Base-by-base conservation (phyloP, 768 basidiomycete genomes). In the Boletus sensibilis region DNA sequence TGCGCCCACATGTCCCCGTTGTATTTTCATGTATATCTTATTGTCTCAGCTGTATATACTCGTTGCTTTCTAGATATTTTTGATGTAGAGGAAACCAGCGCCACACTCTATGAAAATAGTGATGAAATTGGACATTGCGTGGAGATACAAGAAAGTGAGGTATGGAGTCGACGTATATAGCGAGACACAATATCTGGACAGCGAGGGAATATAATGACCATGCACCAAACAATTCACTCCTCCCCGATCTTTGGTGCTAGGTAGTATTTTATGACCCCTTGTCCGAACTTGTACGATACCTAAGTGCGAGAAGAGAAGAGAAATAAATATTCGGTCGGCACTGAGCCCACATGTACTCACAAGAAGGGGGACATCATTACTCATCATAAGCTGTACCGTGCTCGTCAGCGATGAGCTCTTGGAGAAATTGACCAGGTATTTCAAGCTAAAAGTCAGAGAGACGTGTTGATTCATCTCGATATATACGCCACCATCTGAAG, bases 351-450 rank as follows among this genome's bases (percentile, higher is more conserved):
- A 27, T 37, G 14, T 7, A 76, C 85, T 69, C 44, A 92, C 92
- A 53, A 96, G 80, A 47, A 96, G 76, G 3, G 94, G 94, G 0
- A 96, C 93, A 34, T 96, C 94, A 68, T 90, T 92, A 73, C 87
- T 90, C 87, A 97, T 86, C 82, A 88, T 88, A 23, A 97, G 81
- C 67, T 86, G 82, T 35, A 95, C 94, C 27, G 78, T 82, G 59
- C 76, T 79, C 14, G 85, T 82, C 38, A 99, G 76, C 31, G 86
- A 79, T 2, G 89, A 77, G 60, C 90, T 92, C 81, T 97, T 98
- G 50, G 93, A 85, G 67, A 99, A 98, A 76, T 97, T 98, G 72
- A 91, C 87, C 29, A 98, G 86, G 74, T 98, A 99, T 74, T 98
- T 98, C 64, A 98, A 78, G 33, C 92, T 94, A 79, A 98, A 98